Evolutionary conservation across 1,284 basidiomycete species (phyloP).

Genomic region (Cryptococcus amylolentus): DNA sequence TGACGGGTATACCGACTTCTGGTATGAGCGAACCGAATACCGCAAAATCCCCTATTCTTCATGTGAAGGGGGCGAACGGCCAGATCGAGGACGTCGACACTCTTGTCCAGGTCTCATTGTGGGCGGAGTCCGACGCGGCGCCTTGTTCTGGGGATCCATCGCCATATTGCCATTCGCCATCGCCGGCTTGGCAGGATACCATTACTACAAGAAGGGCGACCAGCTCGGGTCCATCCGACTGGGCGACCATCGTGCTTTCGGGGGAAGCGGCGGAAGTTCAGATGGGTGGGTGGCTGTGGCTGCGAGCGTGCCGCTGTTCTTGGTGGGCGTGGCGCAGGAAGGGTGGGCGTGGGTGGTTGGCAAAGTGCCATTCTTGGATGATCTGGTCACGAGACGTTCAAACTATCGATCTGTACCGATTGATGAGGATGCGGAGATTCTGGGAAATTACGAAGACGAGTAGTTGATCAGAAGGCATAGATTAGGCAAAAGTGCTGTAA

Average conservation of each 20-base stretch:
- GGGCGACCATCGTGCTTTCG: conserved; percentile 56
- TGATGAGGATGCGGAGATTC: conserved; percentile 67
- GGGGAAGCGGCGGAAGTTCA: conserved; percentile 50
- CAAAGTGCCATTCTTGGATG: conserved; percentile 44
- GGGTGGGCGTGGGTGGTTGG: conserved; percentile 58
- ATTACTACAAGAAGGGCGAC: conserved; percentile 70
- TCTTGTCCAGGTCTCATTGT: conserved; percentile 67
- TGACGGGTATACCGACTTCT: conserved; percentile 60
- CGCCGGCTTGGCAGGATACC: conserved; percentile 69
- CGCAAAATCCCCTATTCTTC: conserved; percentile 81
- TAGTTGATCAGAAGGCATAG: conserved; percentile 3
- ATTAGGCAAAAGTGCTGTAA: conserved; percentile 1
- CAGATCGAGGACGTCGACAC: conserved; percentile 68
- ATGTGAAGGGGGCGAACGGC: conserved; percentile 70
- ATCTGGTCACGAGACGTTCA: conserved; percentile 52
- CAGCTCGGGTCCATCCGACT: conserved; percentile 77
- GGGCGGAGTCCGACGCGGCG: conserved; percentile 53
- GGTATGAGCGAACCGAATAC: conserved; percentile 88
- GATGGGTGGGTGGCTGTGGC: conserved; percentile 61
- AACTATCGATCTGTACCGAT: conserved; percentile 79
- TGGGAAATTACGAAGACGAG: conserved; percentile 38
- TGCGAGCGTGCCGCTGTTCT: conserved; percentile 80
- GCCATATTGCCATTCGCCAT: conserved; percentile 66
- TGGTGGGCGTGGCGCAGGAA: conserved; percentile 70
- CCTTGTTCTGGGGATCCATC: conserved; percentile 77